phyloP scores from a whole-genome alignment of 345 rosid genomes.

The Carallia brachiata region DNA sequence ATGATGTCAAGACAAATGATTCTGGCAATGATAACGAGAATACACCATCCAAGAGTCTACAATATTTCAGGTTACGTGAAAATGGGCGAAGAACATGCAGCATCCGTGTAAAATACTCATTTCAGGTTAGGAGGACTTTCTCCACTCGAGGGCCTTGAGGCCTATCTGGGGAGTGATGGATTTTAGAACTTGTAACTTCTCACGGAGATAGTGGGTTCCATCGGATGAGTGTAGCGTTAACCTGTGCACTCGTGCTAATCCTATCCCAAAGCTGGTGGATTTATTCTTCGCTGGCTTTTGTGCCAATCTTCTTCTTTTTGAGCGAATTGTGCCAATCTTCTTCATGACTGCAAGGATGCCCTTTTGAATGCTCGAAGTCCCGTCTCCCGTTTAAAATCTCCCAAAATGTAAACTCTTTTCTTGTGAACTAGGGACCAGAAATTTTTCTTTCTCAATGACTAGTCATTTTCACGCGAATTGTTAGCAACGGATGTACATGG shows the following conservation, averaged over 20 bases:
- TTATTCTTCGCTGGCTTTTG: conserved; percentile 12
- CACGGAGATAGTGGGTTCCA: conserved; percentile 32
- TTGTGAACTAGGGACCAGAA: no score
- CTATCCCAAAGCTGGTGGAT: conserved; percentile 7
- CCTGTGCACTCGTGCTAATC: conserved; percentile 36
- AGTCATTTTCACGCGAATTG: no score
- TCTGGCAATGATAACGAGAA: not conserved
- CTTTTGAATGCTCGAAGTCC: not conserved
- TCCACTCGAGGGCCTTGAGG: conserved; percentile 16
- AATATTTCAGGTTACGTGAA: conserved; percentile 39
- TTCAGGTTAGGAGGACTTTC: conserved; percentile 8
- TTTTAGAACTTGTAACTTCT: conserved; percentile 21
- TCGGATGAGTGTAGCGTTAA: conserved; percentile 10
- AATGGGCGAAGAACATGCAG: conserved; percentile 49
- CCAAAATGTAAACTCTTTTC: no score
- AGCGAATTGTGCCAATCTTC: no score
- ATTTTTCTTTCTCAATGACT: no score
- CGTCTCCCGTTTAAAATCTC: no score
- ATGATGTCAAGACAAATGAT: conserved; percentile 39
- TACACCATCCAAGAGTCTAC: not conserved
- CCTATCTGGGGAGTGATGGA: conserved; percentile 11
- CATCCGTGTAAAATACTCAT: conserved; percentile 56
- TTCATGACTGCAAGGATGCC: not conserved
- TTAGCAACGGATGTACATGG: no score
- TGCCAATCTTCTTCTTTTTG: conserved; percentile 4